Percentiles rank a stretch among this genome's conserved stretches.
phyloP scores from a whole-genome alignment of 208 protist genomes.

The Entamoeba invadens region DNA sequence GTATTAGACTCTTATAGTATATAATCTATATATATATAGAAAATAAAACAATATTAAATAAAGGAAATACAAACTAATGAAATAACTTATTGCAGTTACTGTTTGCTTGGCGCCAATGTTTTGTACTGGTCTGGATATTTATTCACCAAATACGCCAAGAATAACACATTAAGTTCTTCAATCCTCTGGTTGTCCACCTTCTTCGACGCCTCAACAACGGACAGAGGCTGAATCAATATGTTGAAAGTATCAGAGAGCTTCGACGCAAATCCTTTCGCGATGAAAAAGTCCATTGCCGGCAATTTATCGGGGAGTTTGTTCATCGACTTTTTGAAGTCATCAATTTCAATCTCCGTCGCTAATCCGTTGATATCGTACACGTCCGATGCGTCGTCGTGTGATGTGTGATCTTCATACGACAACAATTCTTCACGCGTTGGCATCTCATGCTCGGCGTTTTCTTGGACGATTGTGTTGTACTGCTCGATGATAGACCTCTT shows the following conservation, averaged over 20 bases:
- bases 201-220: not conserved
- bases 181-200: not conserved
- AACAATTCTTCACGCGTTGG: not conserved
- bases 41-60: too few species aligned
- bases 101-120: not conserved
- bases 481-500: not conserved
- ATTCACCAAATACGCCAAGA: not conserved
- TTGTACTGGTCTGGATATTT: not conserved
- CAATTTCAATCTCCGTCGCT: not conserved
- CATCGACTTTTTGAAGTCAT: not conserved
- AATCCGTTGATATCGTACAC: not conserved
- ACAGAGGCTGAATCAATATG: not conserved
- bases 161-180: not conserved
- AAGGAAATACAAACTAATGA: too few species aligned
- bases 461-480: not conserved
- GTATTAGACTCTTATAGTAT: too few species aligned
- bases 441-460: not conserved
- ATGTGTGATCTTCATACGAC: not conserved
- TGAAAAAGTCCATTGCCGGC: not conserved
- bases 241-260: not conserved
- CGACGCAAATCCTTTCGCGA: not conserved
- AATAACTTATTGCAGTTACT: not conserved
- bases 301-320: not conserved
- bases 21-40: too few species aligned
- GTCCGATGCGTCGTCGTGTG: not conserved